Percentiles rank a stretch among this genome's conserved stretches.
Evolutionary conservation across 257 asterid genomes (phyloP).

Genomic region (Osmanthus fragrans): DNA sequence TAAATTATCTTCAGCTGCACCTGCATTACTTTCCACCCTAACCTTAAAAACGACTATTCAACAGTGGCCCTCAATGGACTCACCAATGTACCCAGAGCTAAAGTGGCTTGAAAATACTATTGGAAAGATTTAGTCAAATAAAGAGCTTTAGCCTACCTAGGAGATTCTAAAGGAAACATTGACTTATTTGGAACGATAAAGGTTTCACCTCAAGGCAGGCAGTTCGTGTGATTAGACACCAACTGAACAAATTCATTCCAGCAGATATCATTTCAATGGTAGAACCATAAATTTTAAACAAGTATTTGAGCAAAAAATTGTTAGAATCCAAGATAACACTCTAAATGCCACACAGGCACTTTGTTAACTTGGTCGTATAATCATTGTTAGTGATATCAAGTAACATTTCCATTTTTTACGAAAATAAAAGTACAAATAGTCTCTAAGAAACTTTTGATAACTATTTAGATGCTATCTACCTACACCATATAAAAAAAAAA

Average conservation of each 20-base stretch:
- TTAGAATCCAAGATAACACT: neutral
- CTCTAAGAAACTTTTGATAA: slow-evolving; percentile 12
- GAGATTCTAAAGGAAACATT: neutral
- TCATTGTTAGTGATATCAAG: neutral
- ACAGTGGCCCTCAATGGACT: neutral
- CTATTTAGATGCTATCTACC: slow-evolving; percentile 4
- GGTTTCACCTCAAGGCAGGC: neutral
- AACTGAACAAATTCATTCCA: neutral
- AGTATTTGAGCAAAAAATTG: neutral
- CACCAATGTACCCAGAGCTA: neutral
- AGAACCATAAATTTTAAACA: neutral
- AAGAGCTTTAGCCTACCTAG: neutral
- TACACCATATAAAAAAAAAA: slow-evolving; percentile 4
- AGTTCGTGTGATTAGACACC: neutral
- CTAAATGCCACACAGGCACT: neutral
- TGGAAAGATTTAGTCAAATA: neutral
- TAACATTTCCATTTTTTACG: neutral
- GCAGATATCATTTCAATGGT: neutral
- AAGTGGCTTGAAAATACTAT: neutral
- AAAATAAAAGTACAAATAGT: neutral
- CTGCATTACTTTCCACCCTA: neutral
- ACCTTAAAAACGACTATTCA: neutral
- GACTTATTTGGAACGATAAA: neutral
- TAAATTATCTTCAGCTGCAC: neutral
- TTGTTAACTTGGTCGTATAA: neutral